Conservation (phyloP, 805 yeast species). For the Scheffersomyces ergatensis region DNA sequence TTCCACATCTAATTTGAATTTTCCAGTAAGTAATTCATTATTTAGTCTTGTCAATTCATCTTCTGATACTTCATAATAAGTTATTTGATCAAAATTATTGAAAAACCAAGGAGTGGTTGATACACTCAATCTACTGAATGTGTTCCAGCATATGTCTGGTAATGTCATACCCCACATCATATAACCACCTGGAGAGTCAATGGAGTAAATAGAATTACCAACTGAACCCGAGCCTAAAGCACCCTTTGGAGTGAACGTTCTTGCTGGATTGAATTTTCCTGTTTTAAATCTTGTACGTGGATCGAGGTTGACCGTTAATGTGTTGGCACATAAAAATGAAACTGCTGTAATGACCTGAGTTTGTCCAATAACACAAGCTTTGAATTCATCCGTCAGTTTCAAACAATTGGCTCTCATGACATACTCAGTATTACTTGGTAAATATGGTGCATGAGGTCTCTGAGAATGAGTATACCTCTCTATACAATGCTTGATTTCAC, state of each 20-base stretch:
- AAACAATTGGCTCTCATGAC: conserved; percentile 85
- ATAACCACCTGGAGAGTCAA: conserved; percentile 98
- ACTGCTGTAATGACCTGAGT: conserved; percentile 93
- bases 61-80: conserved; percentile 34
- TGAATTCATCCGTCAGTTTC: conserved; percentile 68
- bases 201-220: conserved; percentile 98
- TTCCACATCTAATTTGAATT: conserved; percentile 20
- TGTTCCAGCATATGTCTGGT: conserved; percentile 48
- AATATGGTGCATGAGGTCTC: conserved; percentile 92
- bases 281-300: conserved; percentile 94
- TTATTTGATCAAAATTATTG: conserved; percentile 27
- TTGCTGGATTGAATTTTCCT: conserved; percentile 91
- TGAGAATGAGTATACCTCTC: conserved; percentile 90
- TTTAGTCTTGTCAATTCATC: conserved; percentile 21
- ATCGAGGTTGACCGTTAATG: conserved; percentile 97
- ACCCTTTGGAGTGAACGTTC: conserved; percentile 95
- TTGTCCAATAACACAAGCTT: conserved; percentile 84
- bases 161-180: conserved; percentile 95
- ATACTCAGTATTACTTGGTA: conserved; percentile 96
- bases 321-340: conserved; percentile 96
- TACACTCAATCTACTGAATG: conserved; percentile 21
- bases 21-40: conserved; percentile 24
- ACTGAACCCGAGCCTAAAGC: conserved; percentile 97
- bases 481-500: conserved; percentile 84
- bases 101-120: conserved; percentile 26